Percentiles rank a stretch among this genome's conserved stretches.
phyloP scores from a whole-genome alignment of 768 basidiomycete genomes.

The Tricholoma matsutake region DNA sequence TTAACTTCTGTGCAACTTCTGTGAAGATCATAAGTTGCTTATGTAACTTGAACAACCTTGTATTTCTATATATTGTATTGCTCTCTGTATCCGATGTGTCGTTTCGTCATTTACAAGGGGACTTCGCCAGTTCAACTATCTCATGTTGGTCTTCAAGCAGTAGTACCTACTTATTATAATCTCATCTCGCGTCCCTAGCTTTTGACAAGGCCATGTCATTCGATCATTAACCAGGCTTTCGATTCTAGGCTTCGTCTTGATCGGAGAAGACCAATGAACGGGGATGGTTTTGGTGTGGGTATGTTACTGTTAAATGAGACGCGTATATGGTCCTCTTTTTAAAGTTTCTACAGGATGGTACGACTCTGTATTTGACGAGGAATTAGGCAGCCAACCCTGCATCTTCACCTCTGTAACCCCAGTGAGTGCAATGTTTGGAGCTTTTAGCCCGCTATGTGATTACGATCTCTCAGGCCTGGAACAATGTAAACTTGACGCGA shows the following conservation, averaged over 20 bases:
- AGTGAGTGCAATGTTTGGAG: slow-evolving; percentile 38
- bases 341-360: slow-evolving; percentile 73
- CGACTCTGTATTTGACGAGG: slow-evolving; percentile 80
- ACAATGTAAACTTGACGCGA: slow-evolving; percentile 89
- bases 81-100: slow-evolving; percentile 55
- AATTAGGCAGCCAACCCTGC: slow-evolving; percentile 84
- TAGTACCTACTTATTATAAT: neutral
- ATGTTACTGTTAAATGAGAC: slow-evolving; percentile 22
- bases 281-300: slow-evolving; percentile 97
- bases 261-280: slow-evolving; percentile 81
- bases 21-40: too few species aligned
- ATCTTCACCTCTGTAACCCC: slow-evolving; percentile 96
- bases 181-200: slow-evolving; percentile 42
- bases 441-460: neutral
- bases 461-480: slow-evolving; percentile 72
- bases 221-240: slow-evolving; percentile 96
- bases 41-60: neutral
- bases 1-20: too few species aligned
- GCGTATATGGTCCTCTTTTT: neutral
- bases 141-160: slow-evolving; percentile 50
- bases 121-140: slow-evolving; percentile 89
- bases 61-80: neutral
- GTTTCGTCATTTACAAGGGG: slow-evolving; percentile 94
- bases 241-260: slow-evolving; percentile 89
- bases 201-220: slow-evolving; percentile 91